Evolutionary conservation across 352 stramenopile species (phyloP).

Genomic region (Phytophthora agathidicida): DNA sequence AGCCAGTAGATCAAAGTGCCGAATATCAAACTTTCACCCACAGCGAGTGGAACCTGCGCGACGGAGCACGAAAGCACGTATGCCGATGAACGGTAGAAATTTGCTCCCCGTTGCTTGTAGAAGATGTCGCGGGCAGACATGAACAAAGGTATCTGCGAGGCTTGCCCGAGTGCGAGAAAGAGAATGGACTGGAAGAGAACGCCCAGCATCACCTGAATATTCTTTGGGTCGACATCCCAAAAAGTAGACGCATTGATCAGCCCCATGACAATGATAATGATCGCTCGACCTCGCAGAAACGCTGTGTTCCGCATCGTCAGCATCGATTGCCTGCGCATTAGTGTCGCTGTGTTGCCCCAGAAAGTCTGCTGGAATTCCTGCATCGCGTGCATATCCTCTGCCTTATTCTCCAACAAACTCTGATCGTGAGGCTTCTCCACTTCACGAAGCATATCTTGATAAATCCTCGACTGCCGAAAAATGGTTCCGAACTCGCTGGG

Average conservation of each 20-base stretch:
- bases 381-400: constrained; percentile 28
- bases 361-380: constrained; percentile 45
- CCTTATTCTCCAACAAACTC: constrained; percentile 14
- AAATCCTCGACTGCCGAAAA: constrained; percentile 31
- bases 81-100: constrained; percentile 72
- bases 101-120: constrained; percentile 80
- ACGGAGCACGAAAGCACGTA: constrained; percentile 65
- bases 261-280: constrained; percentile 42
- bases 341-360: constrained; percentile 19
- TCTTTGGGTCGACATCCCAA: constrained; percentile 40
- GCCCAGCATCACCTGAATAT: constrained; percentile 54
- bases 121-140: constrained; percentile 65
- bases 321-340: constrained; percentile 52
- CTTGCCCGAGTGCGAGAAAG: constrained; percentile 72
- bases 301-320: constrained; percentile 48
- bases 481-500: constrained; percentile 32
- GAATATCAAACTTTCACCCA: constrained; percentile 71
- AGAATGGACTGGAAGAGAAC: constrained; percentile 78
- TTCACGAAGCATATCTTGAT: constrained; percentile 19
- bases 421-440: constrained; percentile 23
- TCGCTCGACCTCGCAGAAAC: constrained; percentile 33
- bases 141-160: constrained; percentile 70
- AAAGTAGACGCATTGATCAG: constrained; percentile 45
- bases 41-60: constrained; percentile 57
- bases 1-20: constrained; percentile 82